These are phyloP conservation scores for Albifimbria verrucaria DNA, from an alignment of 2,329 filamentous ascomycete genomes.

Conservation along the genomic window DNA sequence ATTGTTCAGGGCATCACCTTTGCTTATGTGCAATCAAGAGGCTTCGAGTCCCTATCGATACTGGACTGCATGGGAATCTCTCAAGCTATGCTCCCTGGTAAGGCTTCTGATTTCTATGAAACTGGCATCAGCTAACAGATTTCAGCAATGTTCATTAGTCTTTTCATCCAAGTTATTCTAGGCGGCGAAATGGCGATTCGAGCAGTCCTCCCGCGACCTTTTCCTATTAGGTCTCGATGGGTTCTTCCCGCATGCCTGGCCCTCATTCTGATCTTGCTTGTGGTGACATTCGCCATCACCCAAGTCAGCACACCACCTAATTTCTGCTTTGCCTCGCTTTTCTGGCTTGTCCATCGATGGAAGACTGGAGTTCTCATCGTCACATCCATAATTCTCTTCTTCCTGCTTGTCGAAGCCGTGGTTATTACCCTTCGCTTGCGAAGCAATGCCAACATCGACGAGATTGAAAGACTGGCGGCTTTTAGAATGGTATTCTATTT, in stretches of 20 bases:
- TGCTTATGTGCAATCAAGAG: constrained; percentile 53
- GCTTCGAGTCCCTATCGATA: constrained; percentile 48
- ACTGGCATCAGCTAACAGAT: constrained; percentile 17
- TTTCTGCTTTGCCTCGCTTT: constrained; percentile 63
- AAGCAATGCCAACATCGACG: constrained; percentile 50
- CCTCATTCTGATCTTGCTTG: constrained; percentile 45
- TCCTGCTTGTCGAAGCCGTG: constrained; percentile 47
- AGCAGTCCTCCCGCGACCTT: constrained; percentile 51
- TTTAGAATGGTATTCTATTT: constrained; percentile 70
- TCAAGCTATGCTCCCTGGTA: constrained; percentile 60
- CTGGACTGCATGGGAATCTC: constrained; percentile 51
- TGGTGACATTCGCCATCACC: constrained; percentile 58
- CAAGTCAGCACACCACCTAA: constrained; percentile 52
- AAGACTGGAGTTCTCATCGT: constrained; percentile 55
- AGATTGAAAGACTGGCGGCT: constrained; percentile 58
- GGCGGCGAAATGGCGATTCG: constrained; percentile 58
- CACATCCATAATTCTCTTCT: constrained; percentile 45
- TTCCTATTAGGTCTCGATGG: constrained; percentile 58
- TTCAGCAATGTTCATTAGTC: constrained; percentile 60
- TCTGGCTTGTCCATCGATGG: constrained; percentile 64
- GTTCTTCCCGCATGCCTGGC: constrained; percentile 55
- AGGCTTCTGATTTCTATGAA: constrained; percentile 10
- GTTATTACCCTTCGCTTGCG: constrained; percentile 57
- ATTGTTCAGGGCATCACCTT: constrained; percentile 56
- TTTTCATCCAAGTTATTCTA: constrained; percentile 64